Evolutionary conservation across 768 basidiomycete genomes (phyloP).

Genomic region (Leccinum incarnatum): DNA sequence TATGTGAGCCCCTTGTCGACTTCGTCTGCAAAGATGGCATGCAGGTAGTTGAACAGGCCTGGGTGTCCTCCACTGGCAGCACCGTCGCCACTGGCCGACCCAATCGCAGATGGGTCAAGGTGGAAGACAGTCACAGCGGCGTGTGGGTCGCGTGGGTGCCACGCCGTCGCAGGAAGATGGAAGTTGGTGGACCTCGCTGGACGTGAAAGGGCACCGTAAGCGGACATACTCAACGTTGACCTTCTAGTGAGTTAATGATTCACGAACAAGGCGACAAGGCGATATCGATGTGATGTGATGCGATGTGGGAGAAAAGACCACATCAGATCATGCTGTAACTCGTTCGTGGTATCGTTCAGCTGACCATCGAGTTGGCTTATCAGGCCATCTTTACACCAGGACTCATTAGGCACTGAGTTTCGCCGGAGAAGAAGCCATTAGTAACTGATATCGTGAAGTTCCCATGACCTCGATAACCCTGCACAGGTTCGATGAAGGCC

Average conservation of each 20-base stretch:
- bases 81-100: neutral
- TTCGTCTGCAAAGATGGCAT: slow-evolving; percentile 63
- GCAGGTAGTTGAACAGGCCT: slow-evolving; percentile 61
- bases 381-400: neutral
- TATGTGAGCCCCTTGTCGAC: slow-evolving; percentile 79
- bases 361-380: neutral
- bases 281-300: neutral
- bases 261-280: neutral
- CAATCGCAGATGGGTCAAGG: slow-evolving; percentile 30
- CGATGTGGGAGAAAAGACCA: neutral
- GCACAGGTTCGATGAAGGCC: neutral
- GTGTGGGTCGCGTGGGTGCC: slow-evolving; percentile 32
- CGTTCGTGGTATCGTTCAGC: neutral
- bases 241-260: neutral
- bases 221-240: slow-evolving; percentile 44
- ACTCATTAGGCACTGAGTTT: neutral
- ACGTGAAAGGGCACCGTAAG: slow-evolving; percentile 63
- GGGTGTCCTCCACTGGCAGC: slow-evolving; percentile 21
- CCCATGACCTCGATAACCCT: neutral
- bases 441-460: neutral
- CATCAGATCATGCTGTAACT: neutral
- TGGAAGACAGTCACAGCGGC: slow-evolving; percentile 36
- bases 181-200: slow-evolving; percentile 28
- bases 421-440: neutral
- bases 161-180: slow-evolving; percentile 47